These are phyloP conservation scores for Arthrinium phaeospermum DNA, from an alignment of 2,329 filamentous ascomycete genomes.

Conservation along the genomic window DNA sequence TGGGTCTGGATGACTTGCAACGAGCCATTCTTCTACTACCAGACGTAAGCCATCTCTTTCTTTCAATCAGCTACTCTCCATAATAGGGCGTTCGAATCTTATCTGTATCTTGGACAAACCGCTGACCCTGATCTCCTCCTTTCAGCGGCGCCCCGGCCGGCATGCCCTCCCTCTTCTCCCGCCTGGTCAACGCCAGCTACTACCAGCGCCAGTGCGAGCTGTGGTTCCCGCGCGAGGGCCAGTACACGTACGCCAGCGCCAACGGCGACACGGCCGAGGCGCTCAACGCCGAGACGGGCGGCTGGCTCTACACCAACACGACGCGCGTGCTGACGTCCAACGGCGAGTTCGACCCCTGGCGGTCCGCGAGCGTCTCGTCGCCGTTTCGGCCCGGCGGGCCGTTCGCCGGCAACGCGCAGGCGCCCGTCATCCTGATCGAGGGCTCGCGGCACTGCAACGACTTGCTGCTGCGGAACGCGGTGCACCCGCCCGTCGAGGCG, in stretches of 20 bases:
- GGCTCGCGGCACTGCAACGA: constrained; percentile 63
- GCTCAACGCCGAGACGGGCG: constrained; percentile 60
- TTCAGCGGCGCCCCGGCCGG: constrained; percentile 51
- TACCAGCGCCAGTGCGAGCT: constrained; percentile 60
- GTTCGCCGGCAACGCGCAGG: constrained; percentile 49
- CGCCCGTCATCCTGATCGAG: constrained; percentile 59
- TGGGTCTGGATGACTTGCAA: constrained; percentile 70
- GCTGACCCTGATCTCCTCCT: constrained; percentile 24
- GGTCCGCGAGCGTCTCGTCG: constrained; percentile 57
- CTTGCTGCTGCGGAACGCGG: constrained; percentile 52
- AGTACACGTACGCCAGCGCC: constrained; percentile 54
- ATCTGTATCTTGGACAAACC: too few species aligned
- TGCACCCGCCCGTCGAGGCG: constrained; percentile 50
- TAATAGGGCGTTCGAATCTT: neutral
- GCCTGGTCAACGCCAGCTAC: constrained; percentile 56
- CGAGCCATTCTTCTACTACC: constrained; percentile 65
- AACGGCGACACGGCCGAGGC: constrained; percentile 51
- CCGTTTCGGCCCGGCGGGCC: constrained; percentile 60
- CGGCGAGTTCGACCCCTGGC: constrained; percentile 66
- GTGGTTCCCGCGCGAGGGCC: constrained; percentile 55
- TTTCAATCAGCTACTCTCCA: neutral
- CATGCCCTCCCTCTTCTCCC: constrained; percentile 55
- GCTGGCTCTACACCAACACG: constrained; percentile 58
- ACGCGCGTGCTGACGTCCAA: constrained; percentile 64
- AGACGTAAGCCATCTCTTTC: constrained; percentile 45